These are phyloP conservation scores for Saccharomycodes ludwigii DNA, from an alignment of 805 yeast species.

Conservation along the genomic window DNA sequence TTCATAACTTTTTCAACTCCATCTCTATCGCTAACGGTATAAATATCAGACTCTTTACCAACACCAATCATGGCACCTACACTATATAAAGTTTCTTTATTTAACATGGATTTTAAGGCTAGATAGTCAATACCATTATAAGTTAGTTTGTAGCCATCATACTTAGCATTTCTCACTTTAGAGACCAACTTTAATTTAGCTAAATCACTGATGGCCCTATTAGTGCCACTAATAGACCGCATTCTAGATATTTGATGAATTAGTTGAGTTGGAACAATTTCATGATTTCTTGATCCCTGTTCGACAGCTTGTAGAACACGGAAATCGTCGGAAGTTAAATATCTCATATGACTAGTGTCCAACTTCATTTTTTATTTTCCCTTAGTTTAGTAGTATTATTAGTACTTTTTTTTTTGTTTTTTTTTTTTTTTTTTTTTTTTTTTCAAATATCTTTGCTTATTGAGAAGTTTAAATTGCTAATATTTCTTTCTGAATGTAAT, in stretches of 20 bases:
- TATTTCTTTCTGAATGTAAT: no score
- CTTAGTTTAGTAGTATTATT: neutral
- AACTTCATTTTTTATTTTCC: constrained; percentile 52
- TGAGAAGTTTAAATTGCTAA: no score
- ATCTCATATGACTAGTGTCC: constrained; percentile 88
- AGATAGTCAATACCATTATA: constrained; percentile 87
- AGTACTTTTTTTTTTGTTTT: neutral
- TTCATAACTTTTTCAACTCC: constrained; percentile 69
- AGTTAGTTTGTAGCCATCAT: constrained; percentile 87
- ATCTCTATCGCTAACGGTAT: constrained; percentile 56
- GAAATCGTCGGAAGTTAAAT: constrained; percentile 83
- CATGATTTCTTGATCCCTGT: constrained; percentile 84
- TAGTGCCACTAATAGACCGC: constrained; percentile 63
- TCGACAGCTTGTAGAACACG: constrained; percentile 82
- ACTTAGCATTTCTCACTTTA: constrained; percentile 75
- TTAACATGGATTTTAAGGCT: constrained; percentile 75
- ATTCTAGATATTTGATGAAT: constrained; percentile 72
- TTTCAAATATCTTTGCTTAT: no score
- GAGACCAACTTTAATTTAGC: constrained; percentile 78
- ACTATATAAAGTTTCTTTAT: constrained; percentile 58
- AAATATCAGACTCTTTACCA: constrained; percentile 95
- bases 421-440: constrained; percentile 1
- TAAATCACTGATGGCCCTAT: constrained; percentile 67
- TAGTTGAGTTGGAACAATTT: constrained; percentile 80
- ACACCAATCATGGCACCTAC: constrained; percentile 87